These are phyloP conservation scores for Phytomonas sp. DNA, from an alignment of 208 protist species.

Conservation along the genomic window DNA sequence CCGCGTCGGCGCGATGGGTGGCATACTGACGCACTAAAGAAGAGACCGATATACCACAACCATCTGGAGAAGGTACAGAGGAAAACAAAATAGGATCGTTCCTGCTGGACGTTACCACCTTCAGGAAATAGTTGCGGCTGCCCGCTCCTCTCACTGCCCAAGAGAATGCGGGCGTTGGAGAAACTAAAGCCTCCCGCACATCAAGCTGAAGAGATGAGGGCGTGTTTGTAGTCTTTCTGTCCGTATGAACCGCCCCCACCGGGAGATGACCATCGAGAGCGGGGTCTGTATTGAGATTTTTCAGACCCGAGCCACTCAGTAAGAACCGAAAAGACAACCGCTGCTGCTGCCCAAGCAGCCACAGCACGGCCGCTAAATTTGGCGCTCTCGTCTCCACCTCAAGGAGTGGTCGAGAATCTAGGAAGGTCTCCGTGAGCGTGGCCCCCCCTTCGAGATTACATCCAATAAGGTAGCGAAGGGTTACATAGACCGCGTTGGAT, in stretches of 20 bases:
- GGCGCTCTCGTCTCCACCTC: conserved; percentile 31
- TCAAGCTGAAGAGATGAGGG: conserved; percentile 17
- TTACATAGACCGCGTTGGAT: conserved; percentile 52
- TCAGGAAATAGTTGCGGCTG: conserved; percentile 12
- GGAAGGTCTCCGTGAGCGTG: conserved; percentile 37
- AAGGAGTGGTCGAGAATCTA: conserved; percentile 52
- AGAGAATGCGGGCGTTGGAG: conserved; percentile 21
- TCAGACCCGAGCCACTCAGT: background rate
- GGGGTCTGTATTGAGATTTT: background rate
- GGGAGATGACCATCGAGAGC: background rate
- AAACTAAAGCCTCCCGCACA: conserved; percentile 41
- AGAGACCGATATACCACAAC: background rate
- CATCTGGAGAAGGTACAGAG: background rate
- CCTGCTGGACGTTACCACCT: background rate
- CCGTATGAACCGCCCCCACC: background rate
- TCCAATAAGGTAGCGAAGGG: conserved; percentile 66
- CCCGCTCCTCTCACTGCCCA: conserved; percentile 42
- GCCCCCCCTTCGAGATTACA: conserved; percentile 49
- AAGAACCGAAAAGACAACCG: conserved; percentile 31
- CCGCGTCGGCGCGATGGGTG: background rate
- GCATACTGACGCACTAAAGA: background rate
- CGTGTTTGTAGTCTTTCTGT: background rate
- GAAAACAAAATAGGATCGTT: background rate
- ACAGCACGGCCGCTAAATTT: conserved; percentile 63
- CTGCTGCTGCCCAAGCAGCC: conserved; percentile 40